A percentile compares a stretch with the other conserved stretches of the same genome.
These are phyloP conservation scores for Pythium guiyangense DNA, from an alignment of 352 stramenopile genomes.

Conservation along the genomic window DNA sequence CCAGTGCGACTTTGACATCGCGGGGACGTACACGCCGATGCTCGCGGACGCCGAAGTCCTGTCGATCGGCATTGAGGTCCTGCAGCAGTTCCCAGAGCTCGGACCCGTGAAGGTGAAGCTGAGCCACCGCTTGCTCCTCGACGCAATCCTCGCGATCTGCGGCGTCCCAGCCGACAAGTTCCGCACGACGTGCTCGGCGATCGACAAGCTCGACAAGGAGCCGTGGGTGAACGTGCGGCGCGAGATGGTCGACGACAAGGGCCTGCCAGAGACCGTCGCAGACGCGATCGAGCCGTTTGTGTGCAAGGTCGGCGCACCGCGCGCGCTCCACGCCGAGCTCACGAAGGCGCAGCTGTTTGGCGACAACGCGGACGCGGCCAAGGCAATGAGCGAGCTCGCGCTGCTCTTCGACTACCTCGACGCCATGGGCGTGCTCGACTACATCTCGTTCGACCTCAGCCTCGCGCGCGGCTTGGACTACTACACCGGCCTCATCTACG, in stretches of 20 bases:
- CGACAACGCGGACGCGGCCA: conserved; percentile 77
- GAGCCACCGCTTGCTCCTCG: conserved; percentile 95
- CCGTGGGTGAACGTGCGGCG: conserved; percentile 85
- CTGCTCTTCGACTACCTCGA: conserved; percentile 98
- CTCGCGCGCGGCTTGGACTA: conserved; percentile 98
- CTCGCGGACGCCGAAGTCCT: conserved; percentile 96
- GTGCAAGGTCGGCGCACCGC: conserved; percentile 82
- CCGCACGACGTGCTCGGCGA: conserved; percentile 96
- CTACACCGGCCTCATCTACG: conserved; percentile 99
- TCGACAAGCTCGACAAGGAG: conserved; percentile 99
- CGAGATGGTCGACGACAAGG: conserved; percentile 98
- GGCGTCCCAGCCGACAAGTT: conserved; percentile 97
- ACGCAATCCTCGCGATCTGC: conserved; percentile 97
- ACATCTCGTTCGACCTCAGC: conserved; percentile 95
- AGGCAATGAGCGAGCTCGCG: conserved; percentile 90
- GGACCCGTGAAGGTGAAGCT: conserved; percentile 96
- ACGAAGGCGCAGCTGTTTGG: conserved; percentile 86
- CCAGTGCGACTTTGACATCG: conserved; percentile 99
- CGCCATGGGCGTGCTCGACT: conserved; percentile 94
- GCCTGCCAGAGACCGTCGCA: conserved; percentile 84
- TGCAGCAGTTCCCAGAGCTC: conserved; percentile 84
- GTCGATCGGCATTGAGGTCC: conserved; percentile 91
- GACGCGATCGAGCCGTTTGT: conserved; percentile 96
- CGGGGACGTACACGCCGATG: conserved; percentile 94
- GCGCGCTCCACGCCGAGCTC: conserved; percentile 79